A percentile compares a stretch with the other conserved stretches of the same genome.
Conservation (phyloP, 1,284 basidiomycete species). For the Leccinum pallidistipes region DNA sequence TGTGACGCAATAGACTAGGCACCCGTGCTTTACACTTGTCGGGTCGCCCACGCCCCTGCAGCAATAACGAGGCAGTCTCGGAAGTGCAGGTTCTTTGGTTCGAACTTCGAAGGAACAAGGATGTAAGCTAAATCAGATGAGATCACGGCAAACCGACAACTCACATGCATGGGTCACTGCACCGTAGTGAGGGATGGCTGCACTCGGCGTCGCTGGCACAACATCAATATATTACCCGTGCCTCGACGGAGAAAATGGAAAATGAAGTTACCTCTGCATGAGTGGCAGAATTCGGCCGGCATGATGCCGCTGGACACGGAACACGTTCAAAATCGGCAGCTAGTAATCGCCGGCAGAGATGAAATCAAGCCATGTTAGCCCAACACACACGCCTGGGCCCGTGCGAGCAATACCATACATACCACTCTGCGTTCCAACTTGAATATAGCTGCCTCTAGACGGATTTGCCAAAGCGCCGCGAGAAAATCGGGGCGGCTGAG, state of each 20-base stretch:
- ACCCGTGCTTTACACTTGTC: background rate
- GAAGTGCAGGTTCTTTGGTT: background rate
- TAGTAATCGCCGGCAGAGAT: slow-evolving; percentile 1
- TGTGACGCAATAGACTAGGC: background rate
- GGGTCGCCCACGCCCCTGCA: background rate
- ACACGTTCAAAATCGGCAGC: slow-evolving; percentile 28
- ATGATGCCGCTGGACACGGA: slow-evolving; percentile 2
- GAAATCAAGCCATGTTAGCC: background rate
- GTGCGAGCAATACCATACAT: slow-evolving; percentile 14
- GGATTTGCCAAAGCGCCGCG: slow-evolving; percentile 18
- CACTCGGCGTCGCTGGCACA: background rate
- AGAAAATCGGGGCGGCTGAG: slow-evolving; percentile 15
- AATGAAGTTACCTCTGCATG: slow-evolving; percentile 6
- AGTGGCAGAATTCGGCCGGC: background rate
- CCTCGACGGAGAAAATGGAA: background rate
- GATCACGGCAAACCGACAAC: background rate
- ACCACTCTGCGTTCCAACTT: slow-evolving; percentile 29
- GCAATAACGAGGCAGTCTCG: background rate
- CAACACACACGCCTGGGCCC: background rate
- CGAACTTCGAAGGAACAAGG: background rate
- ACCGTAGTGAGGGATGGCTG: background rate
- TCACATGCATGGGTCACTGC: background rate
- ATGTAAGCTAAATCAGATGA: background rate
- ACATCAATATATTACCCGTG: background rate
- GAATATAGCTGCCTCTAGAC: slow-evolving; percentile 23